These are phyloP conservation scores for Chlorella vulgaris DNA, from an alignment of 139 green algal genomes.

Conservation along the genomic window DNA sequence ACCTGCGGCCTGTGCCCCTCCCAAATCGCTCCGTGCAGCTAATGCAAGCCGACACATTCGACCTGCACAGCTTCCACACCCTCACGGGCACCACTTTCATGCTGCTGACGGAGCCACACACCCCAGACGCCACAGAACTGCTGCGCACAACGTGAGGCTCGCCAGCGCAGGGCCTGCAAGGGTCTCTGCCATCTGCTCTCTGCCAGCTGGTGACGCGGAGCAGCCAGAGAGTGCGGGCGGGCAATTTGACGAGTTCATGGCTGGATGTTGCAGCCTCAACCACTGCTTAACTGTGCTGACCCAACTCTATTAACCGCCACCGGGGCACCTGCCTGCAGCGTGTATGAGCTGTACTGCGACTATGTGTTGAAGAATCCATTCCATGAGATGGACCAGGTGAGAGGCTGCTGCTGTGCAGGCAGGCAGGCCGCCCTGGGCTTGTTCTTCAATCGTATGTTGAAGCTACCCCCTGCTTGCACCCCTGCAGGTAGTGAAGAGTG, in stretches of 20 bases:
- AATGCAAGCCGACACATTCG: conserved; percentile 91
- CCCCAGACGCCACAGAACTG: conserved; percentile 67
- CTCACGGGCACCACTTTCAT: conserved; percentile 90
- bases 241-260: no score
- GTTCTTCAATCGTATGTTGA: no score
- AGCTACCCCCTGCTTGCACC: background rate
- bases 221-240: no score
- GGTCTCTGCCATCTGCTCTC: no score
- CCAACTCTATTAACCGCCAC: no score
- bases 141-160: conserved; percentile 55
- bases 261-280: no score
- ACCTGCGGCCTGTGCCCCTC: no score
- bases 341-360: conserved; percentile 65
- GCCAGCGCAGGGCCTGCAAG: no score
- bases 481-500: conserved; percentile 56
- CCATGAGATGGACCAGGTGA: conserved; percentile 66
- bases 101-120: conserved; percentile 75
- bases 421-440: background rate
- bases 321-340: no score
- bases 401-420: background rate
- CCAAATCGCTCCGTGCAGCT: conserved; percentile 82
- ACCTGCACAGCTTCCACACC: conserved; percentile 87
- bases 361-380: conserved; percentile 73
- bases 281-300: no score
- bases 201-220: no score